Evolutionary conservation across 1,139 yeast species (phyloP).

Genomic region (Eremothecium sinecaudum): DNA sequence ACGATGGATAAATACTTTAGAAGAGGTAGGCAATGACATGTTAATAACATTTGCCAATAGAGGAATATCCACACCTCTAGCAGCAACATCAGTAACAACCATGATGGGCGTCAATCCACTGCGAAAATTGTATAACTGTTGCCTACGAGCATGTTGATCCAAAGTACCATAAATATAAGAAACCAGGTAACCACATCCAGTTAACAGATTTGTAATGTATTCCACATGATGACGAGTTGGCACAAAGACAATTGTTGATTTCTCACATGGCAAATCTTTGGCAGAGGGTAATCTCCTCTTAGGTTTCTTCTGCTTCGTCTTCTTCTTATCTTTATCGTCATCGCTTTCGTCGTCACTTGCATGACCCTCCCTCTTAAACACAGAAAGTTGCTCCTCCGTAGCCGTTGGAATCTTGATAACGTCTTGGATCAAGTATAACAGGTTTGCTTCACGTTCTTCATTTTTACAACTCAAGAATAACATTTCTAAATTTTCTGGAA

Average conservation of each 20-base stretch:
- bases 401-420: conserved; percentile 81
- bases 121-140: conserved; percentile 78
- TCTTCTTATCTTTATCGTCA: conserved; percentile 30
- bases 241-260: conserved; percentile 85
- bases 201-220: conserved; percentile 61
- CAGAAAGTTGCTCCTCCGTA: conserved; percentile 48
- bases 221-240: conserved; percentile 98
- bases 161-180: conserved; percentile 90
- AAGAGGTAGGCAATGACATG: conserved; percentile 81
- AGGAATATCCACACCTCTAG: conserved; percentile 99
- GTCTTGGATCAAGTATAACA: conserved; percentile 65
- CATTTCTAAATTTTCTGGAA: conserved; percentile 87
- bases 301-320: conserved; percentile 35
- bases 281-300: conserved; percentile 65
- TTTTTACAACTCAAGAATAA: conserved; percentile 72
- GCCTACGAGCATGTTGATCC: conserved; percentile 90
- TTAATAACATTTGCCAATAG: conserved; percentile 89
- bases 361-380: conserved; percentile 35
- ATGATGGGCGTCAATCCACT: conserved; percentile 71
- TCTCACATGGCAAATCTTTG: conserved; percentile 69
- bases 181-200: conserved; percentile 72
- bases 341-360: conserved; percentile 42
- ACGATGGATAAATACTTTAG: conserved; percentile 90
- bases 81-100: conserved; percentile 95
- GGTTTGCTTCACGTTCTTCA: conserved; percentile 83